These are phyloP conservation scores for Suzukiozyma palmioleophila DNA, from an alignment of 1,139 yeast genomes.

Conservation along the genomic window DNA sequence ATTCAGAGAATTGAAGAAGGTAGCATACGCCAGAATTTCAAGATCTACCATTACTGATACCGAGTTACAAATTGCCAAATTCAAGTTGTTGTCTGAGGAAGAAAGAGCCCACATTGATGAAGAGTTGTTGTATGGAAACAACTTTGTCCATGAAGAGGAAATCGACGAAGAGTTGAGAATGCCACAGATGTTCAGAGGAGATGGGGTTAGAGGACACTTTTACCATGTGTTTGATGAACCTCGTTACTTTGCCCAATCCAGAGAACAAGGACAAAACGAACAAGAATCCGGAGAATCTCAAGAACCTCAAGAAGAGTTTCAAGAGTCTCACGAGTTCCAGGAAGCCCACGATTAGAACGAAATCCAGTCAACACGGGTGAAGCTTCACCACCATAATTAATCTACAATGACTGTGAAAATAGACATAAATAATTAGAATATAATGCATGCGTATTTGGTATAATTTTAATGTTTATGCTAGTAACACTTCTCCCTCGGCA, in stretches of 20 bases:
- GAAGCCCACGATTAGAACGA: no score
- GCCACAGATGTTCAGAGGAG: conserved; percentile 84
- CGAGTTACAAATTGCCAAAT: conserved; percentile 92
- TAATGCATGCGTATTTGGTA: no score
- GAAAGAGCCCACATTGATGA: conserved; percentile 34
- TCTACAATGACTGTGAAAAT: no score
- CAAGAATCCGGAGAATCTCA: no score
- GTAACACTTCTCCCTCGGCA: conserved; percentile 9
- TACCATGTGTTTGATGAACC: conserved; percentile 94
- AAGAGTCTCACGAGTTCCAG: no score
- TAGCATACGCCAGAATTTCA: conserved; percentile 91
- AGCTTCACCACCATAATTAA: no score
- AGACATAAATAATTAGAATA: no score
- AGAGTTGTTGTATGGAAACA: conserved; percentile 49
- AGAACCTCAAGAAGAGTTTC: no score
- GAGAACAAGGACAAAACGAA: neutral
- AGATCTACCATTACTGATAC: conserved; percentile 95
- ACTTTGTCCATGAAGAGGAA: conserved; percentile 49
- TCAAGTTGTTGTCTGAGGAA: conserved; percentile 55
- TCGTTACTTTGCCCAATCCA: conserved; percentile 55
- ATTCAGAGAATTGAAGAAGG: conserved; percentile 79
- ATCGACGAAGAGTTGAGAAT: conserved; percentile 65
- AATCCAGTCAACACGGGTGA: no score
- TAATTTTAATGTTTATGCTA: conserved; percentile 3
- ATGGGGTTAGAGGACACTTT: conserved; percentile 89